Evolutionary conservation across 2,329 filamentous ascomycete species (phyloP).

Genomic region (Neonectria hederae): DNA sequence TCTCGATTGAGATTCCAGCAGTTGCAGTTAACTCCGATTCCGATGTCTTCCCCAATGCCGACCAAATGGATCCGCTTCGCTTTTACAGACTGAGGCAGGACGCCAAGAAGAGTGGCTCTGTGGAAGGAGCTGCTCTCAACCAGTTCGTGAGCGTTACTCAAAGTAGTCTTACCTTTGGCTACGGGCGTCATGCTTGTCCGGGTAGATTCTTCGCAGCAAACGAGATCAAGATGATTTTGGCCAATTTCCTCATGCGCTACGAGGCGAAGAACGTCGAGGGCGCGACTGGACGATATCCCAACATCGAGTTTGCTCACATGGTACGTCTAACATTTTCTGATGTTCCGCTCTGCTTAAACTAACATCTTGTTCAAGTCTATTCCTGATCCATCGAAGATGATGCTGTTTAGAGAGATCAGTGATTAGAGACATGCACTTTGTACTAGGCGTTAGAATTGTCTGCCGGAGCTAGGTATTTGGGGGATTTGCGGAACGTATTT

Average conservation of each 20-base stretch:
- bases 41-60: constrained; percentile 43
- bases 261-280: constrained; percentile 43
- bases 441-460: background rate
- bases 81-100: constrained; percentile 53
- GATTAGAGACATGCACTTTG: background rate
- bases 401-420: constrained; percentile 4
- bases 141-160: constrained; percentile 55
- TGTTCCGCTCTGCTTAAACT: background rate
- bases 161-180: constrained; percentile 50
- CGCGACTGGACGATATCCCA: constrained; percentile 19
- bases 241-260: constrained; percentile 52
- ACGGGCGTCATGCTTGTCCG: constrained; percentile 53
- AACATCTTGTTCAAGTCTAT: background rate
- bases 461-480: too few relatives aligned
- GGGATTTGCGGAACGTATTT: background rate
- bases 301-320: constrained; percentile 25
- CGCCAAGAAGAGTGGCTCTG: constrained; percentile 21
- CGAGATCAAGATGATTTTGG: constrained; percentile 57
- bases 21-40: constrained; percentile 50
- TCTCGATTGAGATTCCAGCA: constrained; percentile 53
- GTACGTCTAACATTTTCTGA: background rate
- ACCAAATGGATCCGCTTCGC: constrained; percentile 55
- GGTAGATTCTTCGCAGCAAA: constrained; percentile 57
- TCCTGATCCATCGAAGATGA: background rate
- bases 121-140: constrained; percentile 39